phyloP scores from a whole-genome alignment of 2,329 filamentous ascomycete species.

The Sclerotinia glacialis region DNA sequence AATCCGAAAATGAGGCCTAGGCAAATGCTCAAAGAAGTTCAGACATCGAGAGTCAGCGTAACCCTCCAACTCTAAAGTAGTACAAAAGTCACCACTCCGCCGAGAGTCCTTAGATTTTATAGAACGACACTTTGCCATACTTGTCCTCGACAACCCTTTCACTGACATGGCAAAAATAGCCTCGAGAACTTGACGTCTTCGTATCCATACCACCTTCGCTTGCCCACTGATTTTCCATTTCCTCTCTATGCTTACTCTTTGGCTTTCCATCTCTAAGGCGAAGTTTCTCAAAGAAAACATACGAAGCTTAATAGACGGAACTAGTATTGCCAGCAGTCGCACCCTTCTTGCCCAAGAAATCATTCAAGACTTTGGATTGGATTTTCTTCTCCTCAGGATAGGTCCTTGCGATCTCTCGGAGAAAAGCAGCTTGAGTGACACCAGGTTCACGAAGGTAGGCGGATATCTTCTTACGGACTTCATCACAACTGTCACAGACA shows the following conservation, averaged over 20 bases:
- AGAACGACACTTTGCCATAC: slow-evolving; percentile 20
- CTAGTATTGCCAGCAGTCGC: slow-evolving; percentile 48
- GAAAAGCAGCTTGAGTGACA: slow-evolving; percentile 52
- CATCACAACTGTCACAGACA: slow-evolving; percentile 57
- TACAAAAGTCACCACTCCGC: background rate
- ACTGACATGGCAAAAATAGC: background rate
- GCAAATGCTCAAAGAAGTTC: background rate
- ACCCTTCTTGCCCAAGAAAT: slow-evolving; percentile 52
- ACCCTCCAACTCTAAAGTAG: background rate
- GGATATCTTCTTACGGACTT: slow-evolving; percentile 55
- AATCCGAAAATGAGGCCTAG: background rate
- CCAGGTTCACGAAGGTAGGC: slow-evolving; percentile 47
- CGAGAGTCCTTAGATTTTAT: background rate
- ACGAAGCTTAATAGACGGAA: slow-evolving; percentile 51
- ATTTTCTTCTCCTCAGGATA: slow-evolving; percentile 43
- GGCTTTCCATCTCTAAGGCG: slow-evolving; percentile 50
- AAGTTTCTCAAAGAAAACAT: slow-evolving; percentile 60
- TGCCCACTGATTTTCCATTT: slow-evolving; percentile 47
- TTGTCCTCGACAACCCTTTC: slow-evolving; percentile 23
- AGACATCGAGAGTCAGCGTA: background rate
- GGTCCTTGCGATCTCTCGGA: slow-evolving; percentile 48
- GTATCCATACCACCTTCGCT: slow-evolving; percentile 14
- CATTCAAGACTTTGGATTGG: slow-evolving; percentile 46
- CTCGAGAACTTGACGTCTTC: background rate
- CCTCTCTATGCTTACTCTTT: slow-evolving; percentile 50